Evolutionary conservation across 2,329 filamentous ascomycete genomes (phyloP).

Genomic region (Chalaropsis ovoidea): DNA sequence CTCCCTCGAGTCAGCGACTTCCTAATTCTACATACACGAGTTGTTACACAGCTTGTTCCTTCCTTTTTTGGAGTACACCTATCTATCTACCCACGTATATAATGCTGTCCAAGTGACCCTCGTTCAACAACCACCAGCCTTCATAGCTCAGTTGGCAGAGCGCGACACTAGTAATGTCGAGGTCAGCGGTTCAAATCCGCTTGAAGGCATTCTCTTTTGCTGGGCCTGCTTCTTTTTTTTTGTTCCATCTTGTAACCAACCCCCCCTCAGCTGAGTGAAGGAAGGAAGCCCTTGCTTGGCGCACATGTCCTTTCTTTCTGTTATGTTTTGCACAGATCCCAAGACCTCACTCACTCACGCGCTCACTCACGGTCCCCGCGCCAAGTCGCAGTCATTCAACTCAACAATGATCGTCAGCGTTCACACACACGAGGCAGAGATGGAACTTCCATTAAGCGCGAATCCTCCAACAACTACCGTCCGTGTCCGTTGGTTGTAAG

Average conservation of each 20-base stretch:
- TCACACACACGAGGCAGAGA: not conserved
- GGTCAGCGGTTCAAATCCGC: constrained; percentile 26
- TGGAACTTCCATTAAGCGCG: not conserved
- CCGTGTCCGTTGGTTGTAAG: not conserved
- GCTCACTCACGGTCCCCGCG: no score
- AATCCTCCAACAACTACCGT: not conserved
- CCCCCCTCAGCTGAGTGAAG: not conserved
- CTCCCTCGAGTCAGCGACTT: not conserved
- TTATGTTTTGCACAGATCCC: not conserved
- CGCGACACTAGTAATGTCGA: constrained; percentile 26
- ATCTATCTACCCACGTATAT: not conserved
- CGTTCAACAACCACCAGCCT: constrained; percentile 13
- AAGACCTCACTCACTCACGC: no score
- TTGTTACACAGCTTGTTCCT: constrained; percentile 8
- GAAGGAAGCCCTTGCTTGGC: no score
- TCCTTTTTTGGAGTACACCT: not conserved
- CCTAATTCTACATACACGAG: constrained; percentile 8
- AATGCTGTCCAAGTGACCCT: not conserved
- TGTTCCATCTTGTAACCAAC: not conserved
- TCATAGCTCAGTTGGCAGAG: constrained; percentile 26
- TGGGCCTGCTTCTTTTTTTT: not conserved
- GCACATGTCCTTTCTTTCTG: not conserved
- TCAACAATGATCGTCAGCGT: not conserved
- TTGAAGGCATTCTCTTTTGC: constrained; percentile 22
- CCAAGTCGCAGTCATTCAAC: not conserved